A percentile compares a stretch with the other conserved stretches of the same genome.
Evolutionary conservation across 192 early-diverging fungal genomes (phyloP).

Genomic region (Backusella liffmaniae): DNA sequence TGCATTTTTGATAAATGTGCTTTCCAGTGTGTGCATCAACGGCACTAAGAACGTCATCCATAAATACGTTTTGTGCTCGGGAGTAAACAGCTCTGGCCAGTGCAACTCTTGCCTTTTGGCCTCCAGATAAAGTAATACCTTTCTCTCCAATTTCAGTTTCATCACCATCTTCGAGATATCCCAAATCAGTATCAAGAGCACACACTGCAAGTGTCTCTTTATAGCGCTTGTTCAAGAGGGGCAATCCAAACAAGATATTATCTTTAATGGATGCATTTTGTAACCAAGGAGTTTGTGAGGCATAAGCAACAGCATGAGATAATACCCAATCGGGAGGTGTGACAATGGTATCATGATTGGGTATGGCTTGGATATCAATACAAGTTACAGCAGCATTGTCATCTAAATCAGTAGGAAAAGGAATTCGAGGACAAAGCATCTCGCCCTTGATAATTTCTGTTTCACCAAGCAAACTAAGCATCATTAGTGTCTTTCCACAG

Average conservation of each 20-base stretch:
- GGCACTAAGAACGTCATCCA: constrained; percentile 90
- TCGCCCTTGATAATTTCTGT: constrained; percentile 23
- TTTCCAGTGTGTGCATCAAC: constrained; percentile 84
- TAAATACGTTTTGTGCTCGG: constrained; percentile 58
- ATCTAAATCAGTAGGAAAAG: constrained; percentile 1
- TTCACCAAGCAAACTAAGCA: constrained; percentile 83
- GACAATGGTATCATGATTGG: background rate
- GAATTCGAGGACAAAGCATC: constrained; percentile 34
- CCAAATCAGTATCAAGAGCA: constrained; percentile 76
- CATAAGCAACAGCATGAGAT: constrained; percentile 67
- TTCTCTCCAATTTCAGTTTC: constrained; percentile 80
- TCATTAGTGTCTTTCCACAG: constrained; percentile 80
- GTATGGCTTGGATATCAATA: background rate
- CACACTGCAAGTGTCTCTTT: constrained; percentile 53
- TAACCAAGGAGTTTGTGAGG: constrained; percentile 65
- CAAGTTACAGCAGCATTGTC: background rate
- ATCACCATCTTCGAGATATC: constrained; percentile 79
- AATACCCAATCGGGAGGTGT: constrained; percentile 30
- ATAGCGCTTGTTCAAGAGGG: constrained; percentile 26
- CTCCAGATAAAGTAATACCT: constrained; percentile 83
- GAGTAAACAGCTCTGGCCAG: constrained; percentile 89
- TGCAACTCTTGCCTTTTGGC: constrained; percentile 85
- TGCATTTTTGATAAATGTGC: constrained; percentile 74
- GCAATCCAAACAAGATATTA: constrained; percentile 61
- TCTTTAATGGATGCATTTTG: constrained; percentile 73